Percentiles rank a stretch among this genome's conserved stretches.
Evolutionary conservation across 2,329 filamentous ascomycete genomes (phyloP).

Genomic region (Metarhizium anisopliae): DNA sequence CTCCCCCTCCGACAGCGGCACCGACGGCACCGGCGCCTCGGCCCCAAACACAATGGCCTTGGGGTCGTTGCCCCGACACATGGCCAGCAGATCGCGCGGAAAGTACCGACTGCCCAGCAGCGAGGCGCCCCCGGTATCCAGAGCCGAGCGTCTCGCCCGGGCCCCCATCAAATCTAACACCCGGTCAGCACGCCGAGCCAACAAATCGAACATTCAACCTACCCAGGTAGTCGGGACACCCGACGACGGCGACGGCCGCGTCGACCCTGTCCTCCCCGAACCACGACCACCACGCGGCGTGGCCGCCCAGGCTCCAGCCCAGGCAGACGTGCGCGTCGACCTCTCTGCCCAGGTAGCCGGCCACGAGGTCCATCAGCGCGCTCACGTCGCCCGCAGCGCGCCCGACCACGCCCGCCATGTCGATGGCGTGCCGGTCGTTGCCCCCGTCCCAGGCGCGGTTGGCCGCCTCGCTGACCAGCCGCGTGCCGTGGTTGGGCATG

Average conservation of each 20-base stretch:
- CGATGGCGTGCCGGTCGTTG: conserved; percentile 74
- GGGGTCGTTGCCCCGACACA: conserved; percentile 62
- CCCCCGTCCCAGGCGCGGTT: conserved; percentile 75
- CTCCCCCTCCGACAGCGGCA: conserved; percentile 24
- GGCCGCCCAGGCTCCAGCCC: conserved; percentile 80
- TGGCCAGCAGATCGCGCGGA: conserved; percentile 55
- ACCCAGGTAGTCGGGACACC: conserved; percentile 81
- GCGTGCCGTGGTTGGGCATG: conserved; percentile 81
- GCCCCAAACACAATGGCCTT: conserved; percentile 61
- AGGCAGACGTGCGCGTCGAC: conserved; percentile 63
- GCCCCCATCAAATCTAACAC: conserved; percentile 60
- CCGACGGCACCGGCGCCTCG: conserved; percentile 21
- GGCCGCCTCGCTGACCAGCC: conserved; percentile 55
- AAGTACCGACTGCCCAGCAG: conserved; percentile 77
- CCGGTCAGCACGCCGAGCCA: not conserved
- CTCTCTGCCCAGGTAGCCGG: conserved; percentile 52
- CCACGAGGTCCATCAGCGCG: conserved; percentile 66
- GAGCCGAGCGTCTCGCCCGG: conserved; percentile 60
- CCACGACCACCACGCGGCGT: conserved; percentile 76
- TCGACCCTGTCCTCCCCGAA: conserved; percentile 70
- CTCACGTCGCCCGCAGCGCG: conserved; percentile 67
- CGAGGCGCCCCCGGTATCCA: conserved; percentile 42
- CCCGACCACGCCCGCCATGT: conserved; percentile 78
- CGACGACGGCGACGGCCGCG: conserved; percentile 73
- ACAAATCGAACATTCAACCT: not conserved